Percentiles rank a stretch among this genome's conserved stretches.
Evolutionary conservation across 192 early-diverging fungal genomes (phyloP).

Genomic region (Coemansia sp.): DNA sequence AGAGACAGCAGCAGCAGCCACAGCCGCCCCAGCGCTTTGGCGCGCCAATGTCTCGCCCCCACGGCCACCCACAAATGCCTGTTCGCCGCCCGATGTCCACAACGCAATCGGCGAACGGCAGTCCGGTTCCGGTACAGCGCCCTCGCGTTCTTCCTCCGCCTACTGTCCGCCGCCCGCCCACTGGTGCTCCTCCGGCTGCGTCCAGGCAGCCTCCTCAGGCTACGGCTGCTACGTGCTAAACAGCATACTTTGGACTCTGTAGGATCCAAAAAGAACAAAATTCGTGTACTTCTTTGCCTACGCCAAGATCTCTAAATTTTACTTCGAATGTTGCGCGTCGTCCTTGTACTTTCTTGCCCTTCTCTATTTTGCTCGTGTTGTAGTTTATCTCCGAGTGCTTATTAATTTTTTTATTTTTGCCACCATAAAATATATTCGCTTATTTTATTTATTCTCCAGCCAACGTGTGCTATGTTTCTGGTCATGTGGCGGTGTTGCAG

Average conservation of each 20-base stretch:
- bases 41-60: background rate
- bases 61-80: background rate
- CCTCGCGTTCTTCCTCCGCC: slow-evolving; percentile 6
- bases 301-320: slow-evolving; percentile 1
- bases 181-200: background rate
- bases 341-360: slow-evolving; percentile 3
- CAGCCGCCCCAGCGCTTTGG: slow-evolving; percentile 1
- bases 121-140: background rate
- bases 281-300: slow-evolving; percentile 12
- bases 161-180: slow-evolving; percentile 6
- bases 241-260: background rate
- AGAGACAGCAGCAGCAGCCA: background rate
- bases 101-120: background rate
- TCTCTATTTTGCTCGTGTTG: background rate
- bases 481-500: no score
- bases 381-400: no score
- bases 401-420: no score
- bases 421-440: no score
- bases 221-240: slow-evolving; percentile 17
- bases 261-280: background rate
- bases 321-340: slow-evolving; percentile 6
- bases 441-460: no score
- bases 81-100: slow-evolving; percentile 10
- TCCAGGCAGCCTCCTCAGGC: slow-evolving; percentile 11
- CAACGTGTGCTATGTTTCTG: no score